Evolutionary conservation across 306 rosid genomes (phyloP).

Genomic region (Corylus avellana): DNA sequence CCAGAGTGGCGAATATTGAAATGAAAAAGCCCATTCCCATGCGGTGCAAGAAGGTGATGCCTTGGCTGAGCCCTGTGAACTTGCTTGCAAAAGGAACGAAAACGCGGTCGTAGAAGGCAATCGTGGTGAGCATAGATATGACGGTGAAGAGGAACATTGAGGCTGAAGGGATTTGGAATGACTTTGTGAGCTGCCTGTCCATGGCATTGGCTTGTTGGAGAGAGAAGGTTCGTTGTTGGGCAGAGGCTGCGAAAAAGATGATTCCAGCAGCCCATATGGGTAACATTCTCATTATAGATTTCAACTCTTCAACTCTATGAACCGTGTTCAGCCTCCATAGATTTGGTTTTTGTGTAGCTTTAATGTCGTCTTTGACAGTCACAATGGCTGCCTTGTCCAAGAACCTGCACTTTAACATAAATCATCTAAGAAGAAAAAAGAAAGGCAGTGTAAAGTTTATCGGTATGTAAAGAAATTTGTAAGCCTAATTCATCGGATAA

Average conservation of each 20-base stretch:
- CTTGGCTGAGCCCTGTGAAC: conserved; percentile 49
- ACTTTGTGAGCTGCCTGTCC: conserved; percentile 37
- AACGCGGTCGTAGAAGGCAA: conserved; percentile 48
- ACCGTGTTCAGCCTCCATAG: conserved; percentile 50
- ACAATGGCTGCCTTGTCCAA: conserved; percentile 52
- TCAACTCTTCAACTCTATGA: conserved; percentile 54
- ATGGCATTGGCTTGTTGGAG: conserved; percentile 51
- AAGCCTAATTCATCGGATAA: too few relatives aligned
- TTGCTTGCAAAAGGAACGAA: conserved; percentile 32
- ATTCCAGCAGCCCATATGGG: conserved; percentile 59
- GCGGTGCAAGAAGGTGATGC: conserved; percentile 44
- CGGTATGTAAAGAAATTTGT: too few relatives aligned
- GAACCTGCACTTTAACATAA: conserved; percentile 32
- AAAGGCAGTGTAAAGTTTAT: neutral
- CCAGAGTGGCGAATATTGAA: conserved; percentile 47
- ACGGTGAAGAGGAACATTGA: conserved; percentile 46
- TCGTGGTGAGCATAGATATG: conserved; percentile 38
- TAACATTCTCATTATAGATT: conserved; percentile 49
- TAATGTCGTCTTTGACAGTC: conserved; percentile 33
- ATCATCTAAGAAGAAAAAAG: neutral
- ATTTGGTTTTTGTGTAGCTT: conserved; percentile 28
- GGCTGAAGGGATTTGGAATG: conserved; percentile 52
- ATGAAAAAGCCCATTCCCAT: conserved; percentile 54
- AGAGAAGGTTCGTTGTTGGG: conserved; percentile 50
- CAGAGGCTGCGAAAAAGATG: conserved; percentile 44